A percentile compares a stretch with the other conserved stretches of the same genome.
Conservation (phyloP, 31 red algal genomes). For the Porphyra umbilicalis region DNA sequence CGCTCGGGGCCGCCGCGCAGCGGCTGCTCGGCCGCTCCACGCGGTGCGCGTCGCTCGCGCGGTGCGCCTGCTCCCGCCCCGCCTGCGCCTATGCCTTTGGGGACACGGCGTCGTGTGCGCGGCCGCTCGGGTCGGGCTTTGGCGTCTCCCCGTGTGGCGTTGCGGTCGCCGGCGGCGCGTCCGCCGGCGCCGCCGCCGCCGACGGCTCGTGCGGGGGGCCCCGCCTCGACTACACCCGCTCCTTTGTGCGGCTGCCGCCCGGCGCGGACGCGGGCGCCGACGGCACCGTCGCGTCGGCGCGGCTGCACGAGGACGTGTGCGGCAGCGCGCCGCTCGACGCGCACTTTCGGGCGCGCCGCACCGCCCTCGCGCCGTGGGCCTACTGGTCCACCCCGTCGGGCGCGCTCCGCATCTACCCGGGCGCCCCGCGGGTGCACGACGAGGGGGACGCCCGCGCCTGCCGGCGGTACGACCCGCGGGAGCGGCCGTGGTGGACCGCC, state of each 20-base stretch:
- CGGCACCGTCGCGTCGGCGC: too few species aligned
- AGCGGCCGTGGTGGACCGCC: not conserved
- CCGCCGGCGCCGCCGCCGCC: too few species aligned
- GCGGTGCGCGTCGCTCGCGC: not conserved
- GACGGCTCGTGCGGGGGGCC: not conserved
- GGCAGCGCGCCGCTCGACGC: not conserved
- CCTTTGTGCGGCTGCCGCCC: not conserved
- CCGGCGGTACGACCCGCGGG: not conserved
- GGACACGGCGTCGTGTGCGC: not conserved
- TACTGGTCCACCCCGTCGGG: not conserved
- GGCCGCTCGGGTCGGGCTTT: not conserved
- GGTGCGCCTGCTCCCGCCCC: not conserved
- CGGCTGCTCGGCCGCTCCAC: not conserved
- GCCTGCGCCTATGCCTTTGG: not conserved
- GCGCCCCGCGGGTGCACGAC: not conserved
- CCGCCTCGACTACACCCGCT: not conserved
- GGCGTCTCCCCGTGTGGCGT: not conserved
- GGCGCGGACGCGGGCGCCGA: too few species aligned
- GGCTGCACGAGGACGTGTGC: not conserved
- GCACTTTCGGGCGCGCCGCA: not conserved
- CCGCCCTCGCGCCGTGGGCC: not conserved
- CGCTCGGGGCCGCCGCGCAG: not conserved
- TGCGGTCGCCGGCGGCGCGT: too few species aligned
- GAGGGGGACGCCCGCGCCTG: not conserved
- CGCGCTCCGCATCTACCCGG: not conserved